Evolutionary conservation across 805 yeast genomes (phyloP).

Genomic region (Teunomyces tritomae): DNA sequence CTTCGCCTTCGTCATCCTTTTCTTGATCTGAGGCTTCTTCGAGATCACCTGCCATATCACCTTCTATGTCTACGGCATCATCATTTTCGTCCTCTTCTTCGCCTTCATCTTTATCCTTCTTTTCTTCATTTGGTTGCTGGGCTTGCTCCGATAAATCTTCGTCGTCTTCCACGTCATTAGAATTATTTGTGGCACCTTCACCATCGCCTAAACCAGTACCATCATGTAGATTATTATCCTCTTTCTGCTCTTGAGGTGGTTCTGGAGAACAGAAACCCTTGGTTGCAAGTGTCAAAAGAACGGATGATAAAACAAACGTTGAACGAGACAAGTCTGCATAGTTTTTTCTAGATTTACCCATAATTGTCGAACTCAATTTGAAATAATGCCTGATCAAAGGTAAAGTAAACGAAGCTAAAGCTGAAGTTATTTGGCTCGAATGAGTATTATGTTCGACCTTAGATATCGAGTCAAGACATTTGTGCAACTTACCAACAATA

Average conservation of each 20-base stretch:
- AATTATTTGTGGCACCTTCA: conserved; percentile 74
- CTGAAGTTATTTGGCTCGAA: conserved; percentile 40
- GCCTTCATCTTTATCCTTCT: conserved; percentile 56
- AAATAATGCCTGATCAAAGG: conserved; percentile 66
- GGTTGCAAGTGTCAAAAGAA: conserved; percentile 60
- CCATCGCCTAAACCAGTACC: conserved; percentile 96
- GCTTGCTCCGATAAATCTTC: conserved; percentile 83
- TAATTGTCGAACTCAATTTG: conserved; percentile 43
- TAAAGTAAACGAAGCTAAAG: conserved; percentile 52
- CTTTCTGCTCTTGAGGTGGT: conserved; percentile 63
- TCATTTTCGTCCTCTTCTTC: conserved; percentile 65
- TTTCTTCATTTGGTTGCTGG: conserved; percentile 70
- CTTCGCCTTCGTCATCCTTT: conserved; percentile 45
- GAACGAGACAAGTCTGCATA: conserved; percentile 60
- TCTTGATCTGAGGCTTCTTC: conserved; percentile 78
- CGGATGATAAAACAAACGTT: conserved; percentile 53
- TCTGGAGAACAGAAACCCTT: conserved; percentile 94
- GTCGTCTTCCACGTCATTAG: conserved; percentile 86
- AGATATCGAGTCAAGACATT: conserved; percentile 33
- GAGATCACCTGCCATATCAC: conserved; percentile 93
- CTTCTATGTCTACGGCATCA: conserved; percentile 91
- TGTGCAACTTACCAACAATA: conserved; percentile 33
- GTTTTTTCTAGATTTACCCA: conserved; percentile 43
- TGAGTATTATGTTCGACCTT: conserved; percentile 34
- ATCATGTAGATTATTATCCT: conserved; percentile 62